Conservation (phyloP, 352 stramenopile genomes). For the Pythium phragmitis region DNA sequence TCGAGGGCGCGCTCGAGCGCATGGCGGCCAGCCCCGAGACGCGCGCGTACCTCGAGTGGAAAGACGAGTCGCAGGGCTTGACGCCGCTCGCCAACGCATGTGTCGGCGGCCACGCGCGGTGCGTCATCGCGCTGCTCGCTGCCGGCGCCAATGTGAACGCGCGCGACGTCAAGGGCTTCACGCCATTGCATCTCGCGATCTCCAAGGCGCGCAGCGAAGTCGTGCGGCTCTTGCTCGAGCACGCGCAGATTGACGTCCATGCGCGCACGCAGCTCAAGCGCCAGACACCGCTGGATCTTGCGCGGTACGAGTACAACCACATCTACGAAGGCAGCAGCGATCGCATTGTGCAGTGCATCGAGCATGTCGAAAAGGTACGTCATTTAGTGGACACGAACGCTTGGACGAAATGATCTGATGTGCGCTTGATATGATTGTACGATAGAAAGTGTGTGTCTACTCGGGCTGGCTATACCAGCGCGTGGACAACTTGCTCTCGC, state of each 20-base stretch:
- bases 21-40: conserved; percentile 45
- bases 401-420: too few relatives aligned
- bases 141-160: conserved; percentile 59
- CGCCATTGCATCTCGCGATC: conserved; percentile 67
- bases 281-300: conserved; percentile 73
- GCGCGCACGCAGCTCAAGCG: conserved; percentile 48
- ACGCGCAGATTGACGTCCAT: conserved; percentile 47
- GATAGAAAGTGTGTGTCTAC: conserved; percentile 77
- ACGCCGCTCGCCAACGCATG: conserved; percentile 70
- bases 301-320: conserved; percentile 50
- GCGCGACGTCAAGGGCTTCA: conserved; percentile 57
- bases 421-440: not conserved
- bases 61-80: conserved; percentile 56
- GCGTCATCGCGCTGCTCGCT: conserved; percentile 52
- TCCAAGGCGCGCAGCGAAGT: conserved; percentile 62
- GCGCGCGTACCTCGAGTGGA: conserved; percentile 68
- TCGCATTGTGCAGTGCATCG: conserved; percentile 65
- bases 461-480: conserved; percentile 82
- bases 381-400: not conserved
- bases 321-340: conserved; percentile 35
- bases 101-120: conserved; percentile 57
- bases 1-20: conserved; percentile 48
- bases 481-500: conserved; percentile 77
- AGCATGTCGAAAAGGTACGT: conserved; percentile 77
- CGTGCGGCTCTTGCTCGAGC: conserved; percentile 62